Evolutionary conservation across 805 yeast genomes (phyloP).

Genomic region (Candida patagonica): DNA sequence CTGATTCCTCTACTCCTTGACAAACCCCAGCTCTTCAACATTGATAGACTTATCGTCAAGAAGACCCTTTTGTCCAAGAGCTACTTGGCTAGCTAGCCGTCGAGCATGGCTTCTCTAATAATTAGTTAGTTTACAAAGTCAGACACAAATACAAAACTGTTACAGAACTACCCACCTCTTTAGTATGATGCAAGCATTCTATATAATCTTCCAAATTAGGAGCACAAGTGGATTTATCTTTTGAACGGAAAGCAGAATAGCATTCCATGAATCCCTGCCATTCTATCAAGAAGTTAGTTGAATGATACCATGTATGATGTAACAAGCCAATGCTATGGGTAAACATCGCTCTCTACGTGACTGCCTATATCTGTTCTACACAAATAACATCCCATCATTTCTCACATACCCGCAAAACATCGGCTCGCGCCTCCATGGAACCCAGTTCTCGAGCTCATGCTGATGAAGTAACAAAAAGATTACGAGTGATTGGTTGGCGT

Average conservation of each 20-base stretch:
- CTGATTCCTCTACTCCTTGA: background rate
- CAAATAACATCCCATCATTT: background rate
- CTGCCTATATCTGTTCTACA: background rate
- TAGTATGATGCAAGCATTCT: slow-evolving; percentile 42
- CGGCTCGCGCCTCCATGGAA: slow-evolving; percentile 38
- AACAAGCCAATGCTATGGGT: background rate
- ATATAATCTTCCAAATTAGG: slow-evolving; percentile 38
- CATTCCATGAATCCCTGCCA: slow-evolving; percentile 41
- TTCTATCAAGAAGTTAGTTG: slow-evolving; percentile 18
- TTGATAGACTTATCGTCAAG: slow-evolving; percentile 1
- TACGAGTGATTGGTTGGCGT: slow-evolving; percentile 8
- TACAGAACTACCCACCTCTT: slow-evolving; percentile 27
- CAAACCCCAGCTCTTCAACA: slow-evolving; percentile 4
- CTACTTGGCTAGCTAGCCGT: slow-evolving; percentile 1
- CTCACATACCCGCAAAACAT: slow-evolving; percentile 34
- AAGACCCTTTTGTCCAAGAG: slow-evolving; percentile 1
- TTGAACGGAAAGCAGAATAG: slow-evolving; percentile 33
- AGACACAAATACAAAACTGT: background rate
- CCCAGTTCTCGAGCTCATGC: slow-evolving; percentile 32
- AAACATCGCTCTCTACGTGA: background rate
- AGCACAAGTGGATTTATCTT: slow-evolving; percentile 31
- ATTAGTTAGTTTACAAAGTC: background rate
- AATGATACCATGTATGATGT: background rate
- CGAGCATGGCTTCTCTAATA: slow-evolving; percentile 1
- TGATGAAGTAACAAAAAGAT: slow-evolving; percentile 5